These are phyloP conservation scores for Amanita fuliginea DNA, from an alignment of 768 basidiomycete genomes.

Conservation along the genomic window DNA sequence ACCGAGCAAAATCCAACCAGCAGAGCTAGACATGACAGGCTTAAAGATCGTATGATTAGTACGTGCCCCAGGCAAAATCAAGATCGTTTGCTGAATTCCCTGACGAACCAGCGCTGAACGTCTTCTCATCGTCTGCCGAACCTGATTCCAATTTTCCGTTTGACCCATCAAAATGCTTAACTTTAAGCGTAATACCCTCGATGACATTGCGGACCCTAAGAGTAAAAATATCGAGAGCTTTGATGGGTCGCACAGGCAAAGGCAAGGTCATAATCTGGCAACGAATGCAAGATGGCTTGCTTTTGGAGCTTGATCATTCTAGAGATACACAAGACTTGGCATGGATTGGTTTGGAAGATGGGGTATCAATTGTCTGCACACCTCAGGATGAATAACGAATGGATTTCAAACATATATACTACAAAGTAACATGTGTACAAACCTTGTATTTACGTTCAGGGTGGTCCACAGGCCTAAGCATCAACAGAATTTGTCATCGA, in stretches of 20 bases:
- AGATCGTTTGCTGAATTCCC: background rate
- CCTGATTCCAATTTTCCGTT: background rate
- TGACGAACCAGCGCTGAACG: background rate
- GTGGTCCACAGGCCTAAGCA: background rate
- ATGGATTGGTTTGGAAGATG: constrained; percentile 66
- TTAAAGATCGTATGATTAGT: constrained; percentile 57
- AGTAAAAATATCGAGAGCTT: constrained; percentile 47
- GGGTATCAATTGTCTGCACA: constrained; percentile 27
- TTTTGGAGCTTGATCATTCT: constrained; percentile 34
- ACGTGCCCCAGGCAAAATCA: constrained; percentile 9
- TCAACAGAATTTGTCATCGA: background rate
- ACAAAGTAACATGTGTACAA: background rate
- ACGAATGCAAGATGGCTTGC: constrained; percentile 34
- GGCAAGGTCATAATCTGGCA: constrained; percentile 41
- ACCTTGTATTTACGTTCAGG: background rate
- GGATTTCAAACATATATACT: background rate
- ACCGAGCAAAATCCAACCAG: constrained; percentile 25
- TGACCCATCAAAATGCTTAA: background rate
- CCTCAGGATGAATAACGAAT: constrained; percentile 9
- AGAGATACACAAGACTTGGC: constrained; percentile 43
- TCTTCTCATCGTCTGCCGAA: background rate
- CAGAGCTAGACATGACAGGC: constrained; percentile 31
- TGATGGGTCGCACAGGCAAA: constrained; percentile 20
- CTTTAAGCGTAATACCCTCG: constrained; percentile 32
- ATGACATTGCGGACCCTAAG: constrained; percentile 61